Conservation (phyloP, 23 red algal species). For the Gracilariopsis chorda region DNA sequence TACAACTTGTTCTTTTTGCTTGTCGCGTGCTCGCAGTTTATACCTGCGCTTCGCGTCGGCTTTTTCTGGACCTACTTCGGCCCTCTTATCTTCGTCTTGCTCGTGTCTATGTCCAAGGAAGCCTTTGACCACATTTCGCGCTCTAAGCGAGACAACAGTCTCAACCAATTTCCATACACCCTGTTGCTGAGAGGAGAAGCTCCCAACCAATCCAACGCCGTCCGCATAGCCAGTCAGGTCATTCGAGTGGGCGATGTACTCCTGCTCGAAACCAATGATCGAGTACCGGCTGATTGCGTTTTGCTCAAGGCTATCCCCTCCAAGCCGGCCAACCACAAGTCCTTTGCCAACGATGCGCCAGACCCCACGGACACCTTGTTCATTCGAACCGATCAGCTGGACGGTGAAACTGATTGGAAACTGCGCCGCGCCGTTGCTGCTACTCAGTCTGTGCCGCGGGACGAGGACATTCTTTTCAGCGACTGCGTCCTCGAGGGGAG, state of each 20-base stretch:
- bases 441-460: conserved; percentile 64
- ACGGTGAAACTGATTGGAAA: conserved; percentile 99
- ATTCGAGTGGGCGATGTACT: conserved; percentile 97
- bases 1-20: conserved; percentile 97
- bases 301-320: conserved; percentile 61
- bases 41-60: conserved; percentile 92
- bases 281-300: conserved; percentile 96
- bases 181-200: conserved; percentile 28
- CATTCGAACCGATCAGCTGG: conserved; percentile 95
- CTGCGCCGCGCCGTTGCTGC: conserved; percentile 85
- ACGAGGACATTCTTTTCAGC: conserved; percentile 59
- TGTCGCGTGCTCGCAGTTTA: conserved; percentile 88
- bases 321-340: neutral
- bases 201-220: conserved; percentile 2
- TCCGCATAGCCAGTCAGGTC: conserved; percentile 66
- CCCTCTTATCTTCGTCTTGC: conserved; percentile 89
- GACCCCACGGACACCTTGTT: conserved; percentile 74
- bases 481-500: conserved; percentile 66
- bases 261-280: conserved; percentile 78
- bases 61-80: conserved; percentile 95
- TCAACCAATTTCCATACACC: conserved; percentile 80
- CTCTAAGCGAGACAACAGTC: conserved; percentile 63
- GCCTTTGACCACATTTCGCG: conserved; percentile 82
- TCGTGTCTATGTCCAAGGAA: conserved; percentile 84
- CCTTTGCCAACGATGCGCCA: neutral